Conservation (phyloP, 2,329 filamentous ascomycete species). For the Neofusicoccum cordaticola region DNA sequence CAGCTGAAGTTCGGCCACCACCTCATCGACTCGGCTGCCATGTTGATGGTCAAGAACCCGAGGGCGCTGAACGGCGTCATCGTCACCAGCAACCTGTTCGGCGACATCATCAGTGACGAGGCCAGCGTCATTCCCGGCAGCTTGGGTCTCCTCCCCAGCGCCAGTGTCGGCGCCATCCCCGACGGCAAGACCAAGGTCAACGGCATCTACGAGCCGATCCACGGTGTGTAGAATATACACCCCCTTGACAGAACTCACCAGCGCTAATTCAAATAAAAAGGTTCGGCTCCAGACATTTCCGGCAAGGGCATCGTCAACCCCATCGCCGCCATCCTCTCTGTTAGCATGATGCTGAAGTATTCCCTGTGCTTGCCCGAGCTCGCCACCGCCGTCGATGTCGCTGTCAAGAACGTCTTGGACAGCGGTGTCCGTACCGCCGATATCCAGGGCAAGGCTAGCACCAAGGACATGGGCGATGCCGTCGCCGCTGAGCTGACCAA, state of each 20-base stretch:
- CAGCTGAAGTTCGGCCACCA: constrained; percentile 81
- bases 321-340: constrained; percentile 83
- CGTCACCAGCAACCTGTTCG: constrained; percentile 90
- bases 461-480: constrained; percentile 78
- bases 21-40: constrained; percentile 93
- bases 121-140: constrained; percentile 90
- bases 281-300: constrained; percentile 89
- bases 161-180: constrained; percentile 80
- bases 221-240: constrained; percentile 58
- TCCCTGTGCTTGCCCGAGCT: constrained; percentile 77
- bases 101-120: constrained; percentile 94
- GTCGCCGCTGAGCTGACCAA: constrained; percentile 71
- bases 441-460: constrained; percentile 74
- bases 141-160: constrained; percentile 83
- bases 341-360: constrained; percentile 96
- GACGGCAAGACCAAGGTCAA: constrained; percentile 83
- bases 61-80: constrained; percentile 83
- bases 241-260: neutral
- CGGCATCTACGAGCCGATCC: constrained; percentile 96
- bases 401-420: constrained; percentile 78
- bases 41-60: constrained; percentile 96
- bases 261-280: constrained; percentile 39
- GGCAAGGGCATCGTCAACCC: constrained; percentile 91
- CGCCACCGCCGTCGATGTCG: constrained; percentile 75
- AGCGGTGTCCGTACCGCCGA: constrained; percentile 76